Percentiles rank a stretch among this genome's conserved stretches.
Evolutionary conservation across 192 early-diverging fungal species (phyloP).

Genomic region (Dispira simplex): DNA sequence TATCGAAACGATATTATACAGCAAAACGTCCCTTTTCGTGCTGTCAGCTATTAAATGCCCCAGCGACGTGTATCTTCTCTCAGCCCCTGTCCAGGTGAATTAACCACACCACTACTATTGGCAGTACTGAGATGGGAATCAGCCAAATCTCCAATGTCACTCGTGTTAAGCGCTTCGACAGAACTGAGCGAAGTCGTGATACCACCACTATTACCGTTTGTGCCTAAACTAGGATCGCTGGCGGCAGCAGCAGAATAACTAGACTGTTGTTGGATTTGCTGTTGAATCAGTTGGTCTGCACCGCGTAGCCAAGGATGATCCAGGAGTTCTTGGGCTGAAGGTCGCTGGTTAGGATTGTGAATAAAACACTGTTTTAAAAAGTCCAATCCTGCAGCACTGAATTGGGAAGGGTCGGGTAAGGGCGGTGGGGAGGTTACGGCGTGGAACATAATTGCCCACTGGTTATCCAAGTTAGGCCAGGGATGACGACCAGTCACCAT

Average conservation of each 20-base stretch:
- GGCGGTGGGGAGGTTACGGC: conserved; percentile 63
- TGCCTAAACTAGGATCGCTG: background rate
- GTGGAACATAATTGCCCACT: conserved; percentile 92
- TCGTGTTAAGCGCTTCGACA: background rate
- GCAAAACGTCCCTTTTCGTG: too few relatives aligned
- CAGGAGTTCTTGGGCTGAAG: conserved; percentile 56
- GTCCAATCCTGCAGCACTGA: conserved; percentile 48
- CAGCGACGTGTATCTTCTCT: too few relatives aligned
- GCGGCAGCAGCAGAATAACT: background rate
- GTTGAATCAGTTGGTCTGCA: conserved; percentile 19
- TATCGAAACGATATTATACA: too few relatives aligned
- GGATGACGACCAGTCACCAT: conserved; percentile 82
- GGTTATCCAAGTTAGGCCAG: conserved; percentile 80
- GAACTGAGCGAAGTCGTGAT: background rate
- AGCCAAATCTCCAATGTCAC: too few relatives aligned
- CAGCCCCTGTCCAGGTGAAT: too few relatives aligned
- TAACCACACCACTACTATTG: too few relatives aligned
- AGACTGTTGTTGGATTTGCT: conserved; percentile 6
- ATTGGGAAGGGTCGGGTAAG: conserved; percentile 49
- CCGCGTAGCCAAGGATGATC: conserved; percentile 52
- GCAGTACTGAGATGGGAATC: too few relatives aligned
- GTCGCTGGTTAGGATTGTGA: conserved; percentile 47
- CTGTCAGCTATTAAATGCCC: too few relatives aligned
- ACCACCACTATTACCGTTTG: background rate
- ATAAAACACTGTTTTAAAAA: conserved; percentile 71